These are phyloP conservation scores for Periconia macrospinosa DNA, from an alignment of 2,329 filamentous ascomycete species.

Conservation along the genomic window DNA sequence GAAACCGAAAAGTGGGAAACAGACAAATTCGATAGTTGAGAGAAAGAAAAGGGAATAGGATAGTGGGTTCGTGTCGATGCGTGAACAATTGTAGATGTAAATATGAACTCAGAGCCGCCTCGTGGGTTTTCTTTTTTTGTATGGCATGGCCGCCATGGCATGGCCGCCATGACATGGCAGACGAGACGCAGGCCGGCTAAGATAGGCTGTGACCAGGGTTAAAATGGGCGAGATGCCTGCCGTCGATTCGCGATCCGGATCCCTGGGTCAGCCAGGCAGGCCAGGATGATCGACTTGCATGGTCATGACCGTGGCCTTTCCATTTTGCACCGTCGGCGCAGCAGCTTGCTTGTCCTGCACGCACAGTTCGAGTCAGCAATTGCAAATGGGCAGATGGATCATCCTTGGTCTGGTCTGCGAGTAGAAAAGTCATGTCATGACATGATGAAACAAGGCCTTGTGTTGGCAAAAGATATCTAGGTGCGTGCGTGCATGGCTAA, in stretches of 20 bases:
- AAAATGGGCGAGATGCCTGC: conserved; percentile 5
- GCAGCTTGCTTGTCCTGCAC: too few species aligned
- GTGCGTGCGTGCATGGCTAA: neutral
- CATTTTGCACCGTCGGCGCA: too few species aligned
- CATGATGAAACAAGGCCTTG: neutral
- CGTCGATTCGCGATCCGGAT: conserved; percentile 12
- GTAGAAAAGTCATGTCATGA: neutral
- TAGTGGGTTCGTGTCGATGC: too few species aligned
- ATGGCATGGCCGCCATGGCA: too few species aligned
- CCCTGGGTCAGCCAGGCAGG: conserved; percentile 18
- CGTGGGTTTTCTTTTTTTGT: neutral
- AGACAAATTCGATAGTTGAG: conserved; percentile 8
- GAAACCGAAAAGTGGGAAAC: conserved; percentile 13
- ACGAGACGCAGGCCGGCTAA: too few species aligned
- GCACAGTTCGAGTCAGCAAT: conserved; percentile 20
- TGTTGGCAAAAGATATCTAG: too few species aligned
- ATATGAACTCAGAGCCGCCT: neutral
- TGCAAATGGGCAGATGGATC: neutral
- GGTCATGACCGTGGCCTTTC: neutral
- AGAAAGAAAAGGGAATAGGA: neutral
- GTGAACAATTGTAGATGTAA: neutral
- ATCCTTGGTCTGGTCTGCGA: too few species aligned
- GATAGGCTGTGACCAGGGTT: neutral
- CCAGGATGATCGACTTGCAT: conserved; percentile 19
- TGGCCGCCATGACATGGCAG: too few species aligned